Evolutionary conservation across 2,329 filamentous ascomycete genomes (phyloP).

Genomic region (Verticillium zaregamsianum): DNA sequence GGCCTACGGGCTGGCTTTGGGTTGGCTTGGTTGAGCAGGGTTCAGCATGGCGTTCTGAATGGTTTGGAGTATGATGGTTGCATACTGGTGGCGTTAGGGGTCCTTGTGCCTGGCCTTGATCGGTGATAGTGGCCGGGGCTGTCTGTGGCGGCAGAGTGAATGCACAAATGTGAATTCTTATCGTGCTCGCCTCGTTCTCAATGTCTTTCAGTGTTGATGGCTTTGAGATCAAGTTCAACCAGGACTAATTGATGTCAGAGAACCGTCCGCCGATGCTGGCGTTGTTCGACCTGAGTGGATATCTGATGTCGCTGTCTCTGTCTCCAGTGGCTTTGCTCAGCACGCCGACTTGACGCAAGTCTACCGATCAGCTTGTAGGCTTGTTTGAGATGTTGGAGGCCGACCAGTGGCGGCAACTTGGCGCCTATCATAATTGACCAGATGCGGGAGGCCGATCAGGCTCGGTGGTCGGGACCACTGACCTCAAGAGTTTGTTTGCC

Average conservation of each 20-base stretch:
- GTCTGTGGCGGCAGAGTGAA: neutral
- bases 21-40: neutral
- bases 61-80: neutral
- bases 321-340: too few species aligned
- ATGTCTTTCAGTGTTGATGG: neutral
- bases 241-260: too few species aligned
- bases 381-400: neutral
- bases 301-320: too few species aligned
- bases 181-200: neutral
- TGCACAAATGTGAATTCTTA: neutral
- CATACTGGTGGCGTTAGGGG: neutral
- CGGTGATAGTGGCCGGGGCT: neutral
- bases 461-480: neutral
- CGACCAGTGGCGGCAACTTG: neutral
- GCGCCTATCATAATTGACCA: neutral
- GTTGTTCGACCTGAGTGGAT: too few species aligned
- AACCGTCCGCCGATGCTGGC: too few species aligned
- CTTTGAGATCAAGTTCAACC: neutral
- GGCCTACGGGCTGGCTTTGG: neutral
- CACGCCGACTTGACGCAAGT: too few species aligned
- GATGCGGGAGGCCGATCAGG: neutral
- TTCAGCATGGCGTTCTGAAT: neutral
- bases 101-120: neutral
- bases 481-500: too few species aligned
- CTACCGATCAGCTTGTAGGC: neutral